Evolutionary conservation across 139 green algal genomes (phyloP).

Genomic region (Pleodorina starrii): DNA sequence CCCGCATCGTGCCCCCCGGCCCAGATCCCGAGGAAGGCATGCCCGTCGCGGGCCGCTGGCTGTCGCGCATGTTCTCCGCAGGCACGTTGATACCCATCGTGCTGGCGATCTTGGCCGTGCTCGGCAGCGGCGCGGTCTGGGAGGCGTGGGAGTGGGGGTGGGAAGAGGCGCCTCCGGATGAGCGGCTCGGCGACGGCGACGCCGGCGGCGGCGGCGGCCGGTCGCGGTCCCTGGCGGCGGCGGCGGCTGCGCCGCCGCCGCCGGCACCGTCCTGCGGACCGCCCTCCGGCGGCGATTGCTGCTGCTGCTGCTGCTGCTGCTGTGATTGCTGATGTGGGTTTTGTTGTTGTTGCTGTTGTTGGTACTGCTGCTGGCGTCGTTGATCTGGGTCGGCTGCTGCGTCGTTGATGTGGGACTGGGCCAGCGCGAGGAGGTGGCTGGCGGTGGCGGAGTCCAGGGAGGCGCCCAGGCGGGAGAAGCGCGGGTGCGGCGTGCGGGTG

Average conservation of each 20-base stretch:
- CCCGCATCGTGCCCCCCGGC: not conserved
- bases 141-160: no score
- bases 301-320: not conserved
- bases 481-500: not conserved
- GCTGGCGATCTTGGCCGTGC: slow-evolving; percentile 9
- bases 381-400: not conserved
- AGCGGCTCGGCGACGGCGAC: not conserved
- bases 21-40: not conserved
- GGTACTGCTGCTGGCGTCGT: no score
- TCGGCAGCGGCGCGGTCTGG: not conserved
- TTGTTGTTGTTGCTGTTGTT: not conserved
- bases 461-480: slow-evolving; percentile 23
- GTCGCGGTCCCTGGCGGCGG: not conserved
- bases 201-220: not conserved
- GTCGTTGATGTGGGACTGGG: not conserved
- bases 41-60: slow-evolving; percentile 11
- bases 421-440: not conserved
- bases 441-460: slow-evolving; percentile 12
- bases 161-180: not conserved
- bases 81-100: slow-evolving; percentile 27
- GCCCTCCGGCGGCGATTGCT: not conserved
- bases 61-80: not conserved
- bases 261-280: not conserved
- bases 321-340: not conserved
- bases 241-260: not conserved